Conservation (phyloP, 179 eudicot genomes). For the Beta lomatogona region DNA sequence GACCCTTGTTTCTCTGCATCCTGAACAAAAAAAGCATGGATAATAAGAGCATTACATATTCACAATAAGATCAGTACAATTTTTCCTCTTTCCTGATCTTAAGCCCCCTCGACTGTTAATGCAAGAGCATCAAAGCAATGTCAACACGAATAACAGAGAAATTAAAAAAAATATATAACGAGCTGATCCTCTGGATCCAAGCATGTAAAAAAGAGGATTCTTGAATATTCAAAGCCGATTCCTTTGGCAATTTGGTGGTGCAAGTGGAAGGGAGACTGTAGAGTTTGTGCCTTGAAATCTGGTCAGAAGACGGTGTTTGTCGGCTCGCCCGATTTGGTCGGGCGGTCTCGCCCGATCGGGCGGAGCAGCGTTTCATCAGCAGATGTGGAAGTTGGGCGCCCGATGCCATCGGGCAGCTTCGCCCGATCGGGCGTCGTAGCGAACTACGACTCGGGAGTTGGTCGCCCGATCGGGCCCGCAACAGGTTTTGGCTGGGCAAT, state of each 20-base stretch:
- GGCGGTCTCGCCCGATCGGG: too few relatives aligned
- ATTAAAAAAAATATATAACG: not conserved
- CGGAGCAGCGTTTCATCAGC: too few relatives aligned
- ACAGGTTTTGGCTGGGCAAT: too few relatives aligned
- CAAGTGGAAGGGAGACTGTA: not conserved
- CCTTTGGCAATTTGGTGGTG: not conserved
- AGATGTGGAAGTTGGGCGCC: too few relatives aligned
- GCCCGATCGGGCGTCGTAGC: too few relatives aligned
- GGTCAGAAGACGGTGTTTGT: too few relatives aligned
- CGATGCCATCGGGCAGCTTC: too few relatives aligned
- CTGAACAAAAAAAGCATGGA: conserved; percentile 29
- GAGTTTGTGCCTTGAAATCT: too few relatives aligned
- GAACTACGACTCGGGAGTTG: too few relatives aligned
- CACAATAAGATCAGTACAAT: not conserved
- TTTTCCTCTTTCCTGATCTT: not conserved
- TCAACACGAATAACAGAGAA: not conserved
- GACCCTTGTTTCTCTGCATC: conserved; percentile 87
- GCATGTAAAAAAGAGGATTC: not conserved
- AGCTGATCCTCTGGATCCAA: not conserved
- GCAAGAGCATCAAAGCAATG: not conserved
- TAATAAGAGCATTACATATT: not conserved
- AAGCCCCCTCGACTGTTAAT: not conserved
- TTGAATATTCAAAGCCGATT: not conserved
- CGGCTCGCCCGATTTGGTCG: too few relatives aligned
- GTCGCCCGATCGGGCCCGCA: too few relatives aligned